phyloP scores from a whole-genome alignment of 1,284 basidiomycete genomes.

The Sanghuangporus sanghuang region DNA sequence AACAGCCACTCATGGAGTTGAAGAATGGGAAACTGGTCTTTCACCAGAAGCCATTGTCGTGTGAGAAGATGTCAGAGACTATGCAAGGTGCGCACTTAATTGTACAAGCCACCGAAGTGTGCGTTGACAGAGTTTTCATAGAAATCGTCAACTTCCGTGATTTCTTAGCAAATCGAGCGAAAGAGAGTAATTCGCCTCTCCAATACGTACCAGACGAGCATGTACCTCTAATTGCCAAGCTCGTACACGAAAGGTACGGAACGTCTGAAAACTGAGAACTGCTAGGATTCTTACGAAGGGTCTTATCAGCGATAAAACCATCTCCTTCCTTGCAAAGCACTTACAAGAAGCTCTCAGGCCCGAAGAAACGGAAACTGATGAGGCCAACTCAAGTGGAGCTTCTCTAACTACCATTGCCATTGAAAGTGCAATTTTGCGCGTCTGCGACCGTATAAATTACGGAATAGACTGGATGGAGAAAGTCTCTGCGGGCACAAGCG shows the following conservation, averaged over 20 bases:
- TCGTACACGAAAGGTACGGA: constrained; percentile 73
- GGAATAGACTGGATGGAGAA: constrained; percentile 56
- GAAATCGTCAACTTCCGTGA: constrained; percentile 72
- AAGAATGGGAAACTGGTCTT: constrained; percentile 74
- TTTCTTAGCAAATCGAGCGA: constrained; percentile 52
- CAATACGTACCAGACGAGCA: constrained; percentile 59
- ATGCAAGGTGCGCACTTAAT: constrained; percentile 58
- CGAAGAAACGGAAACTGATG: constrained; percentile 42
- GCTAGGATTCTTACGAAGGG: background rate
- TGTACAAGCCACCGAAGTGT: background rate
- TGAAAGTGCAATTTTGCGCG: constrained; percentile 54
- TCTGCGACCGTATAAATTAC: constrained; percentile 68
- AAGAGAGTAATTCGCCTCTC: constrained; percentile 43
- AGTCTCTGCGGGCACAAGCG: constrained; percentile 52
- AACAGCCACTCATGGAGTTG: constrained; percentile 48
- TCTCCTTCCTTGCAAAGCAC: constrained; percentile 53
- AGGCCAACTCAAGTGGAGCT: constrained; percentile 15
- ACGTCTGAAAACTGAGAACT: background rate
- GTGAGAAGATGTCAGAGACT: constrained; percentile 76
- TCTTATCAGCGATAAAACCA: constrained; percentile 58
- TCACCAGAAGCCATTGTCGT: constrained; percentile 72
- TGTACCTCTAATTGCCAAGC: constrained; percentile 69
- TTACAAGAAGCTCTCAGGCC: constrained; percentile 61
- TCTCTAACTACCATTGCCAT: constrained; percentile 44
- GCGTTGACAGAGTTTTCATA: constrained; percentile 23